Evolutionary conservation across 345 rosid species (phyloP), one percentile per base, ranked within the genome.

Genomic region (Salix purpurea): DNA sequence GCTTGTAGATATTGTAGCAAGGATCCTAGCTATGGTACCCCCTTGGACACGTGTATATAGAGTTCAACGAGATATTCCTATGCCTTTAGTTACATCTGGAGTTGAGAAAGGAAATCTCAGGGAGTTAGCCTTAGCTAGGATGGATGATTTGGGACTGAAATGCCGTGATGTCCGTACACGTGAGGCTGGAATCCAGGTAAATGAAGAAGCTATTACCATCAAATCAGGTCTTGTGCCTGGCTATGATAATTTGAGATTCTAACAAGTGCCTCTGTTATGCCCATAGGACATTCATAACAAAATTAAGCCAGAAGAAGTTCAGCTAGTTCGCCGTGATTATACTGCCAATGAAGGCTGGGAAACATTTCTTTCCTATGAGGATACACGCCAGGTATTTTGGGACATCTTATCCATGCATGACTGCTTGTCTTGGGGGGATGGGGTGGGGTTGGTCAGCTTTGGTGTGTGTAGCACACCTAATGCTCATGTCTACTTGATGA

Each of bases 41-140:
- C 99, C 99, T 40, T 96, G 99, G 98, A 96, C 99, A 36, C 97
- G 99, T 82, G 98, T 96, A 71, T 96, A 96, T 85, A 91, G 98
- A 87, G 97, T 93, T 83, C 99, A 96, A 76, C 91, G 98, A 60
- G 99, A 96, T 84, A 96, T 96, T 82, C 98, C 98, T 48, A 96
- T 93, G 99, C 99, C 99, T 77, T 77, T 96, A 85, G 98, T 96
- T 79, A 96, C 98, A 50, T 96, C 99, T 12, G 99, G 99, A 65
- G 99, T 96, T 80, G 99, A 96, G 88, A 96, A 96, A 82, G 99
- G 99, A 80, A 96, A 96, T 83, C 99, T 96, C 50, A 90, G 99
- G 79, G 98, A 96, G 87, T 81, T 96, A 75, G 98, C 99, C 75
- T 83, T 94, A 50, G 97, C 97, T 77, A 87, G 99, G 78, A 94